Evolutionary conservation across 2,329 filamentous ascomycete genomes (phyloP), one percentile per base, ranked within the genome.

Genomic region (Incumbomyces delicatus): DNA sequence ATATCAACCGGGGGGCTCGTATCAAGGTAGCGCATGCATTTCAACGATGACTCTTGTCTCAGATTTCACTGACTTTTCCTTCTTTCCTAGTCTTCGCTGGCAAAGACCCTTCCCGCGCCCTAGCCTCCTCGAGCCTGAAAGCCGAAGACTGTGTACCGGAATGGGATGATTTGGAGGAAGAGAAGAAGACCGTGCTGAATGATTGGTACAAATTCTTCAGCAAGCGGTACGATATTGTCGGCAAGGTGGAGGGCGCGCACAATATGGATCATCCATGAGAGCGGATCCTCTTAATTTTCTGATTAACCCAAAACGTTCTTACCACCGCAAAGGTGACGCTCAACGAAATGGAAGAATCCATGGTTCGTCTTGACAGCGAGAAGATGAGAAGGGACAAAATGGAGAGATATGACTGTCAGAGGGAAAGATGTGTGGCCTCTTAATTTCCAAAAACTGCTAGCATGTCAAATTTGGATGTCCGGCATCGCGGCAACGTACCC

Each of bases 121-220:
- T 98, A 1, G 92, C 81, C 10, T 82, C 81, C 64, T 92, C 87
- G 1, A 95, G 88, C 6, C 80, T 89, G 41, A 94, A 95, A 64
- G 66, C 76, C 4, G 87, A 92, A 59, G 89, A 96, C 56, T 90
- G 87, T 54, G 71, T 71, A 29, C 71, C 92, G 2, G 83, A 95
- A 42, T 96, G 87, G 85, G 73, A 83, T 48, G 85, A 88, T 59
- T 72, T 98, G 43, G 73, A 75, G 12, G 88, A 94, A 17, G 88
- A 92, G 66, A 82, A 95, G 64, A 87, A 92, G 71, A 79, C 78
- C 20, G 82, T 85, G 2, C 70, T 98, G 51, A 77, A 90, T 45
- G 92, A 98, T 65, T 98, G 92, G 92, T 80, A 83, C 53, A 94
- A 85, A 1, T 98, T 94, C 69, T 98, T 98, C 68, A 87, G 84